Evolutionary conservation across 2,329 filamentous ascomycete genomes (phyloP).

Genomic region (Fusarium heterosporum): DNA sequence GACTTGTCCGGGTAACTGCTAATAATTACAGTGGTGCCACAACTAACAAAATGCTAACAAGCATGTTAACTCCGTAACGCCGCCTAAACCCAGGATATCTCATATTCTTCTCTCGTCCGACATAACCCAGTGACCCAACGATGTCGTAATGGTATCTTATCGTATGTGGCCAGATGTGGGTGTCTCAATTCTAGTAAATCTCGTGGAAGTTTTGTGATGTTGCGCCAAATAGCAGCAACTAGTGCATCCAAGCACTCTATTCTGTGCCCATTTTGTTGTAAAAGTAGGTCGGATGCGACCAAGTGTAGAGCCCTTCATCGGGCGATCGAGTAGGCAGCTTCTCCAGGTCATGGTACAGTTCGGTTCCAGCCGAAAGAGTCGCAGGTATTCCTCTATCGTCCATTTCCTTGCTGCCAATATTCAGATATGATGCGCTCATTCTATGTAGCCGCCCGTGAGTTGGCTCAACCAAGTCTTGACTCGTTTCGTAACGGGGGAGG

Average conservation of each 20-base stretch:
- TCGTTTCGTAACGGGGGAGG: conserved; percentile 20
- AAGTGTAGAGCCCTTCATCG: not conserved
- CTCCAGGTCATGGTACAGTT: not conserved
- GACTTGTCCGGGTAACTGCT: too few relatives aligned
- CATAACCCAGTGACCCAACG: too few relatives aligned
- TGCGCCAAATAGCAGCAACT: not conserved
- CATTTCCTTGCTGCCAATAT: not conserved
- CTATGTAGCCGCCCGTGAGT: conserved; percentile 20
- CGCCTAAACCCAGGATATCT: too few relatives aligned
- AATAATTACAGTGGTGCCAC: too few relatives aligned
- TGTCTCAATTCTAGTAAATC: not conserved
- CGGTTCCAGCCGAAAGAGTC: not conserved
- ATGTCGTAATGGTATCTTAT: too few relatives aligned
- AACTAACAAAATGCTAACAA: too few relatives aligned
- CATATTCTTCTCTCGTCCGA: too few relatives aligned
- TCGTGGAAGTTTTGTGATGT: not conserved
- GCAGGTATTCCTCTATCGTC: not conserved
- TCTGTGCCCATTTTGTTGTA: not conserved
- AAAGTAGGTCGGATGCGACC: not conserved
- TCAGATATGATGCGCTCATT: not conserved
- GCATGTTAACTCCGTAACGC: too few relatives aligned
- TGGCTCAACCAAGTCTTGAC: conserved; percentile 12
- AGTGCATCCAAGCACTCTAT: not conserved
- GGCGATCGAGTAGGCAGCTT: not conserved
- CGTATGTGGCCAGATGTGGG: too few relatives aligned